A percentile compares a stretch with the other conserved stretches of the same genome.
These are phyloP conservation scores for Jamesozyma hellenica DNA, from an alignment of 805 yeast species.

Conservation along the genomic window DNA sequence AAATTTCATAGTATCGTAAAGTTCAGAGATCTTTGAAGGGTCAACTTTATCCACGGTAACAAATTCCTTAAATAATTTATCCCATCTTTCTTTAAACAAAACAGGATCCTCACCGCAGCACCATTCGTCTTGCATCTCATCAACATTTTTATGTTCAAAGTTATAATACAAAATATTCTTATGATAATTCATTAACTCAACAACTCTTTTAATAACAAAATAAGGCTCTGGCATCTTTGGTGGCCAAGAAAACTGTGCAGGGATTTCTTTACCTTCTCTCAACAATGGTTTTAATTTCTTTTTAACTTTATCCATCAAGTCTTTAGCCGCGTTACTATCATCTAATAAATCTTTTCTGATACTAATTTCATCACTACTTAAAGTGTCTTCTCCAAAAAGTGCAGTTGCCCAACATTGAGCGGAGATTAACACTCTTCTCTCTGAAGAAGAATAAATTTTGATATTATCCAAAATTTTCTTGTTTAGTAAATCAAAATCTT, in stretches of 20 bases:
- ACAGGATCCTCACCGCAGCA: constrained; percentile 94
- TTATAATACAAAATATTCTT: constrained; percentile 73
- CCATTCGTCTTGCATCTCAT: constrained; percentile 70
- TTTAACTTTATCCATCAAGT: constrained; percentile 93
- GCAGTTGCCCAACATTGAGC: constrained; percentile 83
- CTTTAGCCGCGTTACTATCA: constrained; percentile 97
- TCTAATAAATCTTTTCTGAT: constrained; percentile 86
- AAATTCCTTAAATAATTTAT: constrained; percentile 86
- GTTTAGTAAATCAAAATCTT: constrained; percentile 78
- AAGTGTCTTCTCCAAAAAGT: constrained; percentile 56
- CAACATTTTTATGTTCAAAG: constrained; percentile 55
- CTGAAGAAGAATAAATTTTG: constrained; percentile 81
- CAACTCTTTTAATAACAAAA: constrained; percentile 84
- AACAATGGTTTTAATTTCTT: constrained; percentile 89
- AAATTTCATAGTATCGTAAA: constrained; percentile 96
- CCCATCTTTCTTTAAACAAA: constrained; percentile 93
- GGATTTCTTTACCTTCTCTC: constrained; percentile 93
- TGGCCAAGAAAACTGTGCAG: constrained; percentile 98
- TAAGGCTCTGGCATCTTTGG: constrained; percentile 97
- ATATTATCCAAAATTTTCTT: constrained; percentile 77
- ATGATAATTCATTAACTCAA: constrained; percentile 90
- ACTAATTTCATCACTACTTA: constrained; percentile 69
- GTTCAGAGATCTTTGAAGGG: constrained; percentile 91
- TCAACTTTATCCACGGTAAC: constrained; percentile 89
- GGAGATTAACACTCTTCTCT: constrained; percentile 86